These are phyloP conservation scores for Trichoderma gamsii DNA, from an alignment of 495 filamentous ascomycete genomes.

Conservation along the genomic window DNA sequence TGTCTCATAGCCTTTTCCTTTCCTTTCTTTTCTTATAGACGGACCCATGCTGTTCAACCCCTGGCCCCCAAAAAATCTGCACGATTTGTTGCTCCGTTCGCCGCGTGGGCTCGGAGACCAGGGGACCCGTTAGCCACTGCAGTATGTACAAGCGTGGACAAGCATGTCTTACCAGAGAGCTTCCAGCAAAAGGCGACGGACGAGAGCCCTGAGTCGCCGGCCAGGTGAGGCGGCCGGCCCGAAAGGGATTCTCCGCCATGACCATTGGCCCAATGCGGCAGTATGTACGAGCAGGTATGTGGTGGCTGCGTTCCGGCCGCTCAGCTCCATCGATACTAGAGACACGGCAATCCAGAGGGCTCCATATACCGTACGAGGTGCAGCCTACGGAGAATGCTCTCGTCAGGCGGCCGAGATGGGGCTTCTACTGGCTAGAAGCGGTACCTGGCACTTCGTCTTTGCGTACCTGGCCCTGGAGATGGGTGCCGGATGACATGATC, in stretches of 20 bases:
- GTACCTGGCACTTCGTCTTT: no score
- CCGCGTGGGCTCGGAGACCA: conserved; percentile 3
- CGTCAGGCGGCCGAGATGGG: not conserved
- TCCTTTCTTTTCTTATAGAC: not conserved
- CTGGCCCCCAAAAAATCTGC: conserved; percentile 1
- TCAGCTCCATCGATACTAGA: no score
- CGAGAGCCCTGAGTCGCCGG: not conserved
- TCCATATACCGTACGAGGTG: no score
- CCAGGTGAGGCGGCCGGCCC: conserved; percentile 6
- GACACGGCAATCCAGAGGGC: no score
- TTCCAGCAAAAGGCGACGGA: not conserved
- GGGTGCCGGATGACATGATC: conserved; percentile 1
- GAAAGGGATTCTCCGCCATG: conserved; percentile 9
- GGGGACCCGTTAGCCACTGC: not conserved
- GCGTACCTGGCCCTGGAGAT: not conserved
- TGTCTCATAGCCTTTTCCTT: not conserved
- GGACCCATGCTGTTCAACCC: not conserved
- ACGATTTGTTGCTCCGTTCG: not conserved
- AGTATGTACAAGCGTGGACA: no score
- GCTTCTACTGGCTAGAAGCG: not conserved
- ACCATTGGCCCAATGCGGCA: not conserved
- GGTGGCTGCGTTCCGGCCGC: no score
- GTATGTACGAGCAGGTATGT: not conserved
- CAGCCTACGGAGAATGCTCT: not conserved
- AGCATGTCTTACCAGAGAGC: no score